Evolutionary conservation across 2,329 filamentous ascomycete species (phyloP).

Genomic region (Colletotrichum higginsianum): DNA sequence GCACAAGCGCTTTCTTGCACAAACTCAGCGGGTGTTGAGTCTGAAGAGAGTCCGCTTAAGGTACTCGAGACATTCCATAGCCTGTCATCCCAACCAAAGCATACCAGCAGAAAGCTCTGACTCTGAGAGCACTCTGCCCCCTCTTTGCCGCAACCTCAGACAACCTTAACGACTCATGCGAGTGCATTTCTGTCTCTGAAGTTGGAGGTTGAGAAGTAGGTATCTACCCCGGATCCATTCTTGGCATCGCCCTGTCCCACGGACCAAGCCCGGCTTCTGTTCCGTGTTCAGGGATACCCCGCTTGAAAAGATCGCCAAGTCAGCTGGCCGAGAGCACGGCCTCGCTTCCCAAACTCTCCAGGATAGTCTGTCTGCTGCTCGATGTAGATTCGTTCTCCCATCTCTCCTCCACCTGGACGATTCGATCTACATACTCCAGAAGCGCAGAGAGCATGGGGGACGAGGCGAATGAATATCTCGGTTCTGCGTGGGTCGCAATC

Average conservation of each 20-base stretch:
- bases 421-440: background rate
- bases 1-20: conserved; percentile 8
- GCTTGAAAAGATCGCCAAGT: conserved; percentile 10
- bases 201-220: conserved; percentile 5
- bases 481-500: background rate
- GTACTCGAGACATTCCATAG: conserved; percentile 7
- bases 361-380: background rate
- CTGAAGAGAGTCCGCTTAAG: background rate
- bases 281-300: conserved; percentile 11
- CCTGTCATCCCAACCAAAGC: conserved; percentile 28
- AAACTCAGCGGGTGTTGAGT: background rate
- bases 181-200: conserved; percentile 21
- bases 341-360: background rate
- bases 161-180: conserved; percentile 39
- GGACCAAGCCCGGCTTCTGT: conserved; percentile 9
- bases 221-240: conserved; percentile 29
- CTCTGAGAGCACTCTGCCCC: conserved; percentile 13
- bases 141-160: conserved; percentile 30
- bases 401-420: background rate
- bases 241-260: conserved; percentile 26
- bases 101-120: conserved; percentile 32
- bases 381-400: background rate
- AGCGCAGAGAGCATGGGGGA: background rate
- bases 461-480: background rate
- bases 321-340: conserved; percentile 14